Evolutionary conservation across 768 basidiomycete species (phyloP).

Genomic region (Pisolithus microcarpus): DNA sequence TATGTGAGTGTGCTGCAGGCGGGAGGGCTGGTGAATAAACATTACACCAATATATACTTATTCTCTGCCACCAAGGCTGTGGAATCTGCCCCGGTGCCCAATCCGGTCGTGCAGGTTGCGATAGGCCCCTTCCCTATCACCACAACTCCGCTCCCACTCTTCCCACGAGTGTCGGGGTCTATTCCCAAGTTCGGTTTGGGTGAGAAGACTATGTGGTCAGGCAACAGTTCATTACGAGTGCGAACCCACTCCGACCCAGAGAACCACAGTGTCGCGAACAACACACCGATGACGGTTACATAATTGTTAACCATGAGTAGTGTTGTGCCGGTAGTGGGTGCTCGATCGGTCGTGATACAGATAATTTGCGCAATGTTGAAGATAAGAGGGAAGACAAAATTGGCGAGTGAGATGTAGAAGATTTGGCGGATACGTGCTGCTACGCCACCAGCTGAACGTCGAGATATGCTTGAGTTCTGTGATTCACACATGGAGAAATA

Average conservation of each 20-base stretch:
- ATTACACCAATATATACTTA: no score
- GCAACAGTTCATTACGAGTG: background rate
- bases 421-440: conserved; percentile 22
- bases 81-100: background rate
- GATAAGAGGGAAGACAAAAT: conserved; percentile 33
- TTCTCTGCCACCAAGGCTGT: no score
- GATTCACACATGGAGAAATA: background rate
- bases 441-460: conserved; percentile 10
- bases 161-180: background rate
- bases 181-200: background rate
- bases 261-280: conserved; percentile 31
- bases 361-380: conserved; percentile 29
- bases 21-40: no score
- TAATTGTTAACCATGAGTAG: conserved; percentile 18
- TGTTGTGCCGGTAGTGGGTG: background rate
- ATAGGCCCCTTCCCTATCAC: background rate
- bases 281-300: conserved; percentile 29
- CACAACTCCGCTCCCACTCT: background rate
- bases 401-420: conserved; percentile 30
- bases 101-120: background rate
- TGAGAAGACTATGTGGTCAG: background rate
- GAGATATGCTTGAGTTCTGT: background rate
- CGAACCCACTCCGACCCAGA: conserved; percentile 2
- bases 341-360: conserved; percentile 7
- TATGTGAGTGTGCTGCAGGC: no score